Conservation (phyloP, 768 basidiomycete species). For the Termitomyces sp. region DNA sequence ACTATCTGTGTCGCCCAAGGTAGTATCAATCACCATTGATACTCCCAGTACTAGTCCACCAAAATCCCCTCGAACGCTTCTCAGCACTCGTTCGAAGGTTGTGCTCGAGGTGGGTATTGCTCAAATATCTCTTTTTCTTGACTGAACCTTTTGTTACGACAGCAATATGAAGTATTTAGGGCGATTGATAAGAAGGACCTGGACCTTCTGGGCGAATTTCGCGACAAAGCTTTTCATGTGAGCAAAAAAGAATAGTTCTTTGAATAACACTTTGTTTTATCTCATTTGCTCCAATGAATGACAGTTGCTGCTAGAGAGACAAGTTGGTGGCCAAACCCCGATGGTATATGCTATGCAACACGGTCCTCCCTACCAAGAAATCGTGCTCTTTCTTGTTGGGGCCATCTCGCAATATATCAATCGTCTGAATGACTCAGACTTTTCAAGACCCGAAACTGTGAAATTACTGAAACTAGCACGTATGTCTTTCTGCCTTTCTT, state of each 20-base stretch:
- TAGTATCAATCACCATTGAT: background rate
- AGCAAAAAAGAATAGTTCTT: constrained; percentile 24
- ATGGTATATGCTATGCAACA: constrained; percentile 87
- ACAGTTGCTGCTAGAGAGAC: constrained; percentile 65
- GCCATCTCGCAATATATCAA: constrained; percentile 93
- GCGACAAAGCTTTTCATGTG: constrained; percentile 77
- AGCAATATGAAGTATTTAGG: constrained; percentile 25
- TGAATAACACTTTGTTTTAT: background rate
- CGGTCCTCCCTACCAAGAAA: constrained; percentile 66
- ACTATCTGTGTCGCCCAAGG: constrained; percentile 15
- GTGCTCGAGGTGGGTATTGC: constrained; percentile 41
- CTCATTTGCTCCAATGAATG: background rate
- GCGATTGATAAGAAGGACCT: constrained; percentile 75
- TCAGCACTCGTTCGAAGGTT: constrained; percentile 30
- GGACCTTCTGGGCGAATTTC: constrained; percentile 73
- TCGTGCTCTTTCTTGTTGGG: constrained; percentile 83
- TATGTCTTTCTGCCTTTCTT: constrained; percentile 27
- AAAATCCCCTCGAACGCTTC: constrained; percentile 6
- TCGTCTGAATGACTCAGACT: constrained; percentile 75
- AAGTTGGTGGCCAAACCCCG: constrained; percentile 80
- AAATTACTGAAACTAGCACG: constrained; percentile 72
- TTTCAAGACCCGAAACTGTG: constrained; percentile 62
- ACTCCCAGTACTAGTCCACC: constrained; percentile 5
- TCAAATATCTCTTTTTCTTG: background rate
- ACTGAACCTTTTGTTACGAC: background rate